Evolutionary conservation across 2,329 filamentous ascomycete species (phyloP), one percentile per base, ranked within the genome.

Genomic region (Cyphellophora europaea): DNA sequence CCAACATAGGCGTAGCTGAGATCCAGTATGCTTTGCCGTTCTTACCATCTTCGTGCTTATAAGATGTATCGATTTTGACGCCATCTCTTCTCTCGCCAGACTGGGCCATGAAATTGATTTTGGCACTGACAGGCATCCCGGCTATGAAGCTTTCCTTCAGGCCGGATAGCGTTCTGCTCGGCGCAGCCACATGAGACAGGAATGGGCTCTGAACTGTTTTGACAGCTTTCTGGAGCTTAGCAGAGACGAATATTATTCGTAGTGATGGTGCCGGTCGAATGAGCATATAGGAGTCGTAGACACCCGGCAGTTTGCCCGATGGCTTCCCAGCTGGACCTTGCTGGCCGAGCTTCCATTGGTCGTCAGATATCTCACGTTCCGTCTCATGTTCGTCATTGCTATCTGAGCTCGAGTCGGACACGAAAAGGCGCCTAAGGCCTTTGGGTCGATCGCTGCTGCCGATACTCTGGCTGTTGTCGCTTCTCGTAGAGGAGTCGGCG

Each of bases 1-100:
- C 63, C 8, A 63, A 41, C 6, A 66, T 37, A 2, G 63, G 63
- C 12, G 63, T 66, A 36, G 61, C 64, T 32, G 64, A 62, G 5
- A 66, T 53, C 56, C 62, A 66, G 27, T 61, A 53, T 14, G 53
- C 31, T 34, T 37, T 37, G 13, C 38, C 36, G 10, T 36, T 36
- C 16, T 41, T 38, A n/a, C 36, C 27, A 19, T 40, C 29, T 32
- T 43, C 38, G 15, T 43, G 32, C 32, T 45, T 37, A 16, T 36
- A 33, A 36, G 32, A 42, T 17, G 28, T 18, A 33, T 35, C 30
- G 15, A 33, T 39, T 34, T 17, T 32, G 11, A 33, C 48, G 13
- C 45, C 43, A 15, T 49, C 27, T 19, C 40, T 19, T 27, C 33
- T 18, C n/a, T 44, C 19, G 3, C 44, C 28, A 33, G 36, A 32